Evolutionary conservation across 2,329 filamentous ascomycete genomes (phyloP).

Genomic region (Xylariaceae sp.): DNA sequence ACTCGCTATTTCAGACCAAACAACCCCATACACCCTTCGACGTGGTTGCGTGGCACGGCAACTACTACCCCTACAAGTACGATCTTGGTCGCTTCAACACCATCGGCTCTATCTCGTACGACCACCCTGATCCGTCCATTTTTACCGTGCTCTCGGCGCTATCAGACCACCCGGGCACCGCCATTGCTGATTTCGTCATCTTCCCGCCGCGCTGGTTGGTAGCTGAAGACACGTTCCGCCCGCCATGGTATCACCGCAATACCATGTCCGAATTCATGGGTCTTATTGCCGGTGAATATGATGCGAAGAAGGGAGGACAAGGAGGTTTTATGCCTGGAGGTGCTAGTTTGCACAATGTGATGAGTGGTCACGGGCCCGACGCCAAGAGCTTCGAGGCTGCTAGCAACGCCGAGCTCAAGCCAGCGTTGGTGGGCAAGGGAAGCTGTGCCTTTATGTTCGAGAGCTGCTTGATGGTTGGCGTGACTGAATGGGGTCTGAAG

Average conservation of each 20-base stretch:
- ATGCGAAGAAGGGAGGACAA: slow-evolving; percentile 56
- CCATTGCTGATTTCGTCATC: slow-evolving; percentile 66
- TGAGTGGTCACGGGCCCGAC: slow-evolving; percentile 64
- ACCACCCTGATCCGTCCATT: slow-evolving; percentile 72
- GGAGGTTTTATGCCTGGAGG: slow-evolving; percentile 55
- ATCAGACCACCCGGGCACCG: slow-evolving; percentile 57
- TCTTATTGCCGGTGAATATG: slow-evolving; percentile 54
- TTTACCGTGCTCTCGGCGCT: slow-evolving; percentile 67
- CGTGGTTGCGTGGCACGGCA: slow-evolving; percentile 74
- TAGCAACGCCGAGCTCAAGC: slow-evolving; percentile 67
- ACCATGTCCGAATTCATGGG: slow-evolving; percentile 62
- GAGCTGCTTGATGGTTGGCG: slow-evolving; percentile 71
- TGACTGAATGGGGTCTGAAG: slow-evolving; percentile 71
- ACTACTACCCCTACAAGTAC: slow-evolving; percentile 74
- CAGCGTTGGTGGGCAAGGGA: slow-evolving; percentile 62
- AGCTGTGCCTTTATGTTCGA: slow-evolving; percentile 75
- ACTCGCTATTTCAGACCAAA: slow-evolving; percentile 64
- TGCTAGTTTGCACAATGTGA: slow-evolving; percentile 63
- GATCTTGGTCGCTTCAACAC: slow-evolving; percentile 71
- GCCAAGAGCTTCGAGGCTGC: slow-evolving; percentile 57
- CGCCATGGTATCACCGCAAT: slow-evolving; percentile 67
- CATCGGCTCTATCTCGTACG: slow-evolving; percentile 69
- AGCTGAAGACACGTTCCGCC: slow-evolving; percentile 64
- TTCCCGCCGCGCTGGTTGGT: slow-evolving; percentile 68
- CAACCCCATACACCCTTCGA: slow-evolving; percentile 72